Percentiles rank a stretch among this genome's conserved stretches.
phyloP scores from a whole-genome alignment of 75 land plant genomes.

The Cupressus sempervirens region DNA sequence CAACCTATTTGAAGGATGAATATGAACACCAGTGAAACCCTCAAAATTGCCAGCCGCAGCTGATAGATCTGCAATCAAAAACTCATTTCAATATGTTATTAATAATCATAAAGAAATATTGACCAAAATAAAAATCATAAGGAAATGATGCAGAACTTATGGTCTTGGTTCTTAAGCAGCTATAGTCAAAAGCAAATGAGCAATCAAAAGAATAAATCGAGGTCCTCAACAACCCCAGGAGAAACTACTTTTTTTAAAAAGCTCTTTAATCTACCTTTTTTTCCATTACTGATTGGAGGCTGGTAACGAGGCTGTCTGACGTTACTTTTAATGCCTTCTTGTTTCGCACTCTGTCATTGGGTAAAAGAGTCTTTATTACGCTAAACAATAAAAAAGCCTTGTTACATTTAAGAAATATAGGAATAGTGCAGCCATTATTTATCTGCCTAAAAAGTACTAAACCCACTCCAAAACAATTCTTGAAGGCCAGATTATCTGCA shows the following conservation, averaged over 20 bases:
- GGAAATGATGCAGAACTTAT: neutral
- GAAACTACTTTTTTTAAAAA: neutral
- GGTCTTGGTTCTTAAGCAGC: neutral
- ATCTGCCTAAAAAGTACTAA: neutral
- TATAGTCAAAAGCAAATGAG: neutral
- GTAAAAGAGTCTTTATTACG: neutral
- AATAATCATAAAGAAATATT: neutral
- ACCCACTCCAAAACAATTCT: neutral
- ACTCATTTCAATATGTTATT: neutral
- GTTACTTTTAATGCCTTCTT: neutral
- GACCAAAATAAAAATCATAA: neutral
- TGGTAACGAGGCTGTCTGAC: neutral
- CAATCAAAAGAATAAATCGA: neutral
- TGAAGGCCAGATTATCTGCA: neutral
- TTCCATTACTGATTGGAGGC: neutral
- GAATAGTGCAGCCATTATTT: neutral
- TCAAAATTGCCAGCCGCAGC: neutral
- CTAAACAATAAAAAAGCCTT: neutral
- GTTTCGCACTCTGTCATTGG: neutral
- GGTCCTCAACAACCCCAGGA: neutral
- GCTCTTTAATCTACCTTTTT: neutral
- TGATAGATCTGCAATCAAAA: neutral
- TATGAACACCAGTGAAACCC: neutral
- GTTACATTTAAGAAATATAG: neutral
- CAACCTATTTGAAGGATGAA: neutral